Evolutionary conservation across 495 filamentous ascomycete species (phyloP).

Genomic region (Cudoniella acicularis): DNA sequence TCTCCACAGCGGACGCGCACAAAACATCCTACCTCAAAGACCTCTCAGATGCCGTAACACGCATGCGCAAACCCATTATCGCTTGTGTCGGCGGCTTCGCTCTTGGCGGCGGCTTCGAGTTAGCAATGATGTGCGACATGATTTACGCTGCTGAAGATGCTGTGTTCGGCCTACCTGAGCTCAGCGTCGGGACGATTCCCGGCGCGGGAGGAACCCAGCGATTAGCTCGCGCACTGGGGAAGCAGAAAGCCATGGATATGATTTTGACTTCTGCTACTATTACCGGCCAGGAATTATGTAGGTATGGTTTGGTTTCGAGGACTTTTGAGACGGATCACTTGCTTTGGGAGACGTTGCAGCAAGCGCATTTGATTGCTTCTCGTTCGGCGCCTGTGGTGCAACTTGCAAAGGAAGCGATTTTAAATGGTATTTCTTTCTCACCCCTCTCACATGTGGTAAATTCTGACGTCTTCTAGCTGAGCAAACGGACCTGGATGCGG

Average conservation of each 20-base stretch:
- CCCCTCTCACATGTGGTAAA: neutral
- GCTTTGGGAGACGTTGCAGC: neutral
- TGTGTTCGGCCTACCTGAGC: slow-evolving; percentile 39
- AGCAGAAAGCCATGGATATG: slow-evolving; percentile 25
- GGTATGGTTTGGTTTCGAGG: slow-evolving; percentile 22
- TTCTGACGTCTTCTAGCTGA: neutral
- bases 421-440: slow-evolving; percentile 20
- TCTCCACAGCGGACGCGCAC: slow-evolving; percentile 29
- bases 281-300: neutral
- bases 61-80: slow-evolving; percentile 10
- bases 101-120: slow-evolving; percentile 13
- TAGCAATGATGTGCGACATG: slow-evolving; percentile 34
- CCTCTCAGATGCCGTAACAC: slow-evolving; percentile 28
- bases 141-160: slow-evolving; percentile 33
- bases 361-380: slow-evolving; percentile 21
- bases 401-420: slow-evolving; percentile 26
- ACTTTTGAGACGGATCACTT: slow-evolving; percentile 18
- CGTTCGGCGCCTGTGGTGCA: slow-evolving; percentile 22
- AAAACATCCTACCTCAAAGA: slow-evolving; percentile 33
- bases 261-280: neutral
- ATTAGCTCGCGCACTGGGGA: slow-evolving; percentile 35
- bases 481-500: neutral
- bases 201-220: slow-evolving; percentile 42
- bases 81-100: slow-evolving; percentile 9
- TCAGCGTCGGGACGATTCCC: slow-evolving; percentile 40